phyloP scores from a whole-genome alignment of 345 rosid genomes.

The Brassica carinata region DNA sequence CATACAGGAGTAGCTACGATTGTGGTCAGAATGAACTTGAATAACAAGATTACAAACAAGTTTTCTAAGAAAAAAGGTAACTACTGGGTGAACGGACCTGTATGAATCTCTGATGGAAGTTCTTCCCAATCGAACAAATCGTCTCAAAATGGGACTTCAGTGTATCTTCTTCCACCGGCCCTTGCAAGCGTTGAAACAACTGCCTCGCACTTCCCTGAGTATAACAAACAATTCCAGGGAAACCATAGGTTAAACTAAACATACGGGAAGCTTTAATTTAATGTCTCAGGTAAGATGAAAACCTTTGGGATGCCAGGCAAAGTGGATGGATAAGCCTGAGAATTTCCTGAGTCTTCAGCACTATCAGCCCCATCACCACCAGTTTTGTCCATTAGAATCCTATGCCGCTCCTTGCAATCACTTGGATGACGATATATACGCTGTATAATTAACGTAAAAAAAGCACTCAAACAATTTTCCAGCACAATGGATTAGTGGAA shows the following conservation, averaged over 20 bases:
- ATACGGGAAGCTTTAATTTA: conserved; percentile 2
- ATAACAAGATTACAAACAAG: not conserved
- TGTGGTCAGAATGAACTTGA: not conserved
- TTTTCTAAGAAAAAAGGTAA: conserved; percentile 14
- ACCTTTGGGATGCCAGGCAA: conserved; percentile 99
- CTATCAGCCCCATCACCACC: conserved; percentile 94
- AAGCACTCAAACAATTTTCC: conserved; percentile 12
- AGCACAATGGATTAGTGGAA: not conserved
- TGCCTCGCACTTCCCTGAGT: conserved; percentile 97
- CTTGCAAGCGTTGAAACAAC: conserved; percentile 91
- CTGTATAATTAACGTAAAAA: conserved; percentile 45
- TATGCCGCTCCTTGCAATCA: conserved; percentile 98
- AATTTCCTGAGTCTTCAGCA: conserved; percentile 96
- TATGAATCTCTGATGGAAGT: conserved; percentile 51
- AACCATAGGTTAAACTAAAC: conserved; percentile 17
- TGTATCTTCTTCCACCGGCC: conserved; percentile 89
- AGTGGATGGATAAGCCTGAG: conserved; percentile 94
- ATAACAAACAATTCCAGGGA: conserved; percentile 32
- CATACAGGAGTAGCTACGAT: conserved; percentile 3
- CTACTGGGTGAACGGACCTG: conserved; percentile 58
- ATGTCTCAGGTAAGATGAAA: not conserved
- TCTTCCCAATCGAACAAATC: conserved; percentile 75
- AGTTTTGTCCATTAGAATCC: conserved; percentile 74
- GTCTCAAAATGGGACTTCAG: conserved; percentile 94
- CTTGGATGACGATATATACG: conserved; percentile 80